phyloP scores from a whole-genome alignment of 2,329 filamentous ascomycete genomes.

The Fusarium tricinctum region DNA sequence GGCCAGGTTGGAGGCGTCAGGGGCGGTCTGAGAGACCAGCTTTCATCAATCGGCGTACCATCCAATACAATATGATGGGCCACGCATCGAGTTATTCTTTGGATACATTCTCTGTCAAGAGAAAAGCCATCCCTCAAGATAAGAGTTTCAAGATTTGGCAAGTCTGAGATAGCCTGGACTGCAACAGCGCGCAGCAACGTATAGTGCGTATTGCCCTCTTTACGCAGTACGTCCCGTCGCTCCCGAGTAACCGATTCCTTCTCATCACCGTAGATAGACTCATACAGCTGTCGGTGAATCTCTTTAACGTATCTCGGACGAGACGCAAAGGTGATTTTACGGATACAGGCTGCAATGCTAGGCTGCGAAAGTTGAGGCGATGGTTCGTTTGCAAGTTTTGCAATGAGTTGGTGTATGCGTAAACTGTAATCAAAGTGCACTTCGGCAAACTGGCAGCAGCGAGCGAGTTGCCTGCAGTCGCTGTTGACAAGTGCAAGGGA shows the following conservation, averaged over 20 bases:
- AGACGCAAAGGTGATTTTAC: not conserved
- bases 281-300: not conserved
- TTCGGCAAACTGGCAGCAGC: constrained; percentile 29
- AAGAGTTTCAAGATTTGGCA: constrained; percentile 32
- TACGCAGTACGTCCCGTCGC: not conserved
- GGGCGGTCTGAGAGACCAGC: not conserved
- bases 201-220: not conserved
- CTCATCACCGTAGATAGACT: not conserved
- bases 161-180: not conserved
- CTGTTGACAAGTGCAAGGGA: constrained; percentile 30
- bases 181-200: rapidly evolving
- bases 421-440: constrained; percentile 30
- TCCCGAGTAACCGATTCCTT: not conserved
- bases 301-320: not conserved
- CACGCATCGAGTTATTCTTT: not conserved
- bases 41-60: not conserved
- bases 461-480: constrained; percentile 33
- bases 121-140: constrained; percentile 7
- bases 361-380: not conserved
- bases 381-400: too few relatives aligned
- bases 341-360: not conserved
- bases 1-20: not conserved
- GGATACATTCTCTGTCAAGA: not conserved
- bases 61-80: constrained; percentile 1
- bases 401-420: too few relatives aligned